phyloP scores from a whole-genome alignment of 768 basidiomycete genomes.

The Mycena kentingensis region DNA sequence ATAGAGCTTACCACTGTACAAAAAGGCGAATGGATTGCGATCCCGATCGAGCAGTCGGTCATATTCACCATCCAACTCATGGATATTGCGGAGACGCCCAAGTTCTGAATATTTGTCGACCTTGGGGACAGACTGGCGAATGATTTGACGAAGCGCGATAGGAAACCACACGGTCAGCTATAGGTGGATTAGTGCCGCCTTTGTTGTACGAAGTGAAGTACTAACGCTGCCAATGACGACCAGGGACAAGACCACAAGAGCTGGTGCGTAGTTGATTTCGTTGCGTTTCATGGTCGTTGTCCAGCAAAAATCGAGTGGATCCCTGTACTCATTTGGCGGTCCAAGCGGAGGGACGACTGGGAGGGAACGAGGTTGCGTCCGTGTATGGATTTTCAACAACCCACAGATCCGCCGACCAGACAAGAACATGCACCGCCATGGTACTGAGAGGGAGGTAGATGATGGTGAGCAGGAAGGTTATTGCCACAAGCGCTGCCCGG shows the following conservation, averaged over 20 bases:
- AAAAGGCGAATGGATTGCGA: slow-evolving; percentile 65
- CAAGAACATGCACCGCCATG: slow-evolving; percentile 72
- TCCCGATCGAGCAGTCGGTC: slow-evolving; percentile 65
- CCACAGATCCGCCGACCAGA: slow-evolving; percentile 81
- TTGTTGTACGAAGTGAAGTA: slow-evolving; percentile 1
- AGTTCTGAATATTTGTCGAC: slow-evolving; percentile 72
- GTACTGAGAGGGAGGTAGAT: slow-evolving; percentile 79
- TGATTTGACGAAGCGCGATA: slow-evolving; percentile 57
- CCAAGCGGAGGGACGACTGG: slow-evolving; percentile 55
- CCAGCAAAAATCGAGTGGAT: slow-evolving; percentile 74
- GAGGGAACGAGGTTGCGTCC: slow-evolving; percentile 55
- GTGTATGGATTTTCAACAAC: slow-evolving; percentile 67
- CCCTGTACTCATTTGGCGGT: slow-evolving; percentile 54
- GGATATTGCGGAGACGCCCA: slow-evolving; percentile 56
- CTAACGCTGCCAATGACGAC: slow-evolving; percentile 56
- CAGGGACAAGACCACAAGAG: slow-evolving; percentile 58
- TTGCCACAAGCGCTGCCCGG: slow-evolving; percentile 57
- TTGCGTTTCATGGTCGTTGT: slow-evolving; percentile 76
- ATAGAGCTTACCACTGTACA: slow-evolving; percentile 60
- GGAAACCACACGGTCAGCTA: slow-evolving; percentile 76
- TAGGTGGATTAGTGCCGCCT: not conserved
- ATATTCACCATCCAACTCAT: slow-evolving; percentile 71
- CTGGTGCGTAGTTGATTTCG: slow-evolving; percentile 68
- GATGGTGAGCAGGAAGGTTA: slow-evolving; percentile 65
- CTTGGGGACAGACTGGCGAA: slow-evolving; percentile 58